A percentile compares a stretch with the other conserved stretches of the same genome.
phyloP scores from a whole-genome alignment of 2,329 filamentous ascomycete species.

The Tolypocladium paradoxum region DNA sequence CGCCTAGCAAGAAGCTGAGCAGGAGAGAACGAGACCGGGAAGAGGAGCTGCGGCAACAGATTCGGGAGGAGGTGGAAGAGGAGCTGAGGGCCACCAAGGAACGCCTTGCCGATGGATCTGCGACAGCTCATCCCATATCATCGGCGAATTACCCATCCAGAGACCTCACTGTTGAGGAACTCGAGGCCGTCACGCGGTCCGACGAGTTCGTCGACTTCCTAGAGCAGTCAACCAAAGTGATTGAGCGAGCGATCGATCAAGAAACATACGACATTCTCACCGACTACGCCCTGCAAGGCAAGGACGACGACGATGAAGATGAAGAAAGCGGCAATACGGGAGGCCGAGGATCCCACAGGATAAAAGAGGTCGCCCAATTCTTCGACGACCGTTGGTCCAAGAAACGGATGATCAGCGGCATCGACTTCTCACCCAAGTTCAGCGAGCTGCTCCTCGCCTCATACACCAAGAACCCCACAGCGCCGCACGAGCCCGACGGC shows the following conservation, averaged over 20 bases:
- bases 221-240: constrained; percentile 90
- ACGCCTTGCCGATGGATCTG: constrained; percentile 35
- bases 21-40: constrained; percentile 72
- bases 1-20: constrained; percentile 64
- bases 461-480: constrained; percentile 94
- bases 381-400: constrained; percentile 94
- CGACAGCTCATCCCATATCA: constrained; percentile 11
- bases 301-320: constrained; percentile 70
- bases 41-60: constrained; percentile 76
- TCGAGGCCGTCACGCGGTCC: constrained; percentile 81
- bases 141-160: constrained; percentile 62
- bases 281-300: constrained; percentile 78
- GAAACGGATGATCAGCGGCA: constrained; percentile 91
- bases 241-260: constrained; percentile 88
- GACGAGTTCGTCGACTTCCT: constrained; percentile 93
- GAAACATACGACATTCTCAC: constrained; percentile 87
- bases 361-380: constrained; percentile 86
- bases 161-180: constrained; percentile 71
- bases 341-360: constrained; percentile 60
- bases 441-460: constrained; percentile 86
- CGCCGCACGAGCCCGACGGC: constrained; percentile 86
- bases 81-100: constrained; percentile 69
- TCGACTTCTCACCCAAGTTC: constrained; percentile 93
- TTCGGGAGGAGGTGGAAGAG: constrained; percentile 85
- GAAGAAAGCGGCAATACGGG: constrained; percentile 61